Evolutionary conservation across 805 yeast genomes (phyloP).

Genomic region (Metschnikowia drakensbergensis): DNA sequence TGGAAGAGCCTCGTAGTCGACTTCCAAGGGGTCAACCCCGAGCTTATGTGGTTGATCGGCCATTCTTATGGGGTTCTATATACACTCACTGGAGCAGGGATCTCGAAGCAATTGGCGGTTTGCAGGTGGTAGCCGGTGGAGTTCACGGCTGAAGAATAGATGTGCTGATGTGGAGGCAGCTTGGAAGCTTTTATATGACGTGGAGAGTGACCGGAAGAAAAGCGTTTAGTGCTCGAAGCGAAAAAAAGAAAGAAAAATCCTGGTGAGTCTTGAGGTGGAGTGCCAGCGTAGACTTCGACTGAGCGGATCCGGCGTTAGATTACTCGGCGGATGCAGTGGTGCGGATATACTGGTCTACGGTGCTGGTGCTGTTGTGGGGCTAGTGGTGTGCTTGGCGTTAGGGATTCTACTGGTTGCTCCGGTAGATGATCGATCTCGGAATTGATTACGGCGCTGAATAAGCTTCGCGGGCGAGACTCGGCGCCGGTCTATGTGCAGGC

Average conservation of each 20-base stretch:
- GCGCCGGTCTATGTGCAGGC: constrained; percentile 1
- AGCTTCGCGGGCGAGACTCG: constrained; percentile 1
- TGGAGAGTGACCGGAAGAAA: not conserved
- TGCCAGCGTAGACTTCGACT: not conserved
- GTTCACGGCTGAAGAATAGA: not conserved
- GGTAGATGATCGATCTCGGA: not conserved
- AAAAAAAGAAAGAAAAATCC: not conserved
- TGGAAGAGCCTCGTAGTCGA: constrained; percentile 91
- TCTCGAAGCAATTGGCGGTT: not conserved
- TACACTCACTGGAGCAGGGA: not conserved
- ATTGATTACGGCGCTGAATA: not conserved
- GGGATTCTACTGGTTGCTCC: not conserved
- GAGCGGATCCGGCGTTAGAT: too few relatives aligned
- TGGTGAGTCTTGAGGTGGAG: not conserved
- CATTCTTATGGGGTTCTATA: constrained; percentile 8
- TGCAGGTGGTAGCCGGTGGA: not conserved
- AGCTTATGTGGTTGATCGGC: constrained; percentile 22
- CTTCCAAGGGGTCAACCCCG: constrained; percentile 43
- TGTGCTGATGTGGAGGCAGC: not conserved
- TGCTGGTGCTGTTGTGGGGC: too few relatives aligned
- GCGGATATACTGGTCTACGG: too few relatives aligned
- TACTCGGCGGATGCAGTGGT: too few relatives aligned
- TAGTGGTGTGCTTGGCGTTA: not conserved
- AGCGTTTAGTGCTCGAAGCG: not conserved
- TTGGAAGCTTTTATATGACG: not conserved